These are phyloP conservation scores for Panaeolus cyanescens DNA, from an alignment of 768 basidiomycete species.

Conservation along the genomic window DNA sequence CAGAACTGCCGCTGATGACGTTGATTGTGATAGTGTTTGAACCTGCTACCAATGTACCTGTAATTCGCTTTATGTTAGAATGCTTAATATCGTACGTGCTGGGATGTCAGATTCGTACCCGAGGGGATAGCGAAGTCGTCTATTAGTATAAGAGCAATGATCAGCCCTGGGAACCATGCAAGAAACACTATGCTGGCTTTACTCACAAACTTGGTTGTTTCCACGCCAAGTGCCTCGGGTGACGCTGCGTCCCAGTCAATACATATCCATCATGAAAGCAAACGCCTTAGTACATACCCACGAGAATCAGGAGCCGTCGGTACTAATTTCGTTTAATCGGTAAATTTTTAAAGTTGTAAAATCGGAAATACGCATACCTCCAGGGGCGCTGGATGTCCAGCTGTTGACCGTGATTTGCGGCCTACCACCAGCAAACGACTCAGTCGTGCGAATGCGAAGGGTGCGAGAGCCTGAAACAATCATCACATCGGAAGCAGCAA, in stretches of 20 bases:
- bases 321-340: slow-evolving; percentile 20
- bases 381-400: slow-evolving; percentile 43
- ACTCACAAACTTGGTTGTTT: slow-evolving; percentile 43
- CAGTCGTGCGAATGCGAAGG: slow-evolving; percentile 45
- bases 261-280: neutral
- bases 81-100: neutral
- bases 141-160: slow-evolving; percentile 9
- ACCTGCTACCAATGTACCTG: slow-evolving; percentile 37
- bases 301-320: slow-evolving; percentile 43
- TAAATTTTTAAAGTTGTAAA: neutral
- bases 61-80: neutral
- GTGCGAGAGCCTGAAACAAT: slow-evolving; percentile 40
- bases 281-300: slow-evolving; percentile 29
- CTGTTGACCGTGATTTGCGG: slow-evolving; percentile 46
- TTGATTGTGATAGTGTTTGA: slow-evolving; percentile 45
- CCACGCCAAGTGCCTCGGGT: slow-evolving; percentile 56
- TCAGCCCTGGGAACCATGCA: neutral
- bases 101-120: slow-evolving; percentile 20
- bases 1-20: slow-evolving; percentile 44
- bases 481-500: no score
- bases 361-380: slow-evolving; percentile 23
- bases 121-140: slow-evolving; percentile 45
- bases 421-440: slow-evolving; percentile 48
- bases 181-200: neutral
- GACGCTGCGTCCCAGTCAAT: slow-evolving; percentile 26